Conservation (phyloP, 1,284 basidiomycete species). For the Salmacisia buchloeana region DNA sequence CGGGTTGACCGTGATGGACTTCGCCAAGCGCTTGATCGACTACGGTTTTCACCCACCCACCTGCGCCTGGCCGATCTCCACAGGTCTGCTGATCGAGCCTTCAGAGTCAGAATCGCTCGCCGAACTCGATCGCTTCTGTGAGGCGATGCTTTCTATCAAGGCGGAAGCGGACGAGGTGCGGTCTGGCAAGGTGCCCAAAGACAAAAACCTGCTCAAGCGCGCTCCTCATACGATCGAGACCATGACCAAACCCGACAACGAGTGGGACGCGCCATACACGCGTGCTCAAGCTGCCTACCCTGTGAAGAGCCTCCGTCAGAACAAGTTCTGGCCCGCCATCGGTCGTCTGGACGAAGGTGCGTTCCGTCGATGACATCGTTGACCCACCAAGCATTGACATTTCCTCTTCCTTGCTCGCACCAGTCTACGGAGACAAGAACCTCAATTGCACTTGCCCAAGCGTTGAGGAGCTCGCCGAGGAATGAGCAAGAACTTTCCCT, state of each 20-base stretch:
- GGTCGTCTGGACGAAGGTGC: slow-evolving; percentile 39
- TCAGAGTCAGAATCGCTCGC: slow-evolving; percentile 45
- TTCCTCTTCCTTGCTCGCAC: too few species aligned
- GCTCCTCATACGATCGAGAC: slow-evolving; percentile 83
- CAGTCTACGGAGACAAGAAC: slow-evolving; percentile 7
- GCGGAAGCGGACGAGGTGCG: slow-evolving; percentile 83
- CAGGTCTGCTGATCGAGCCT: slow-evolving; percentile 46
- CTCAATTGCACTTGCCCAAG: slow-evolving; percentile 3
- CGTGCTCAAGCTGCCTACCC: slow-evolving; percentile 42
- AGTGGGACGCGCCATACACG: slow-evolving; percentile 66
- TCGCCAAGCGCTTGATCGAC: slow-evolving; percentile 86
- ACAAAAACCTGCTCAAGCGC: slow-evolving; percentile 75
- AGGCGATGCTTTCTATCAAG: slow-evolving; percentile 93
- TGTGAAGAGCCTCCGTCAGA: slow-evolving; percentile 25
- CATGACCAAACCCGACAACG: slow-evolving; percentile 63
- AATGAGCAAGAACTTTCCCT: background rate
- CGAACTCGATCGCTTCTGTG: slow-evolving; percentile 67
- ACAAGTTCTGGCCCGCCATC: slow-evolving; percentile 48
- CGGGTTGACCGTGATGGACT: slow-evolving; percentile 86
- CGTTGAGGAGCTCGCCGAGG: slow-evolving; percentile 3
- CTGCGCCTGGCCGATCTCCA: slow-evolving; percentile 49
- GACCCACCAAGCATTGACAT: background rate
- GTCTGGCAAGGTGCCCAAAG: slow-evolving; percentile 63
- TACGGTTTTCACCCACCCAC: slow-evolving; percentile 44
- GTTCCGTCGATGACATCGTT: background rate